Evolutionary conservation across 441 rosid species (phyloP), one percentile per base, ranked within the genome.

Genomic region (Cnidoscolus chayamansa): DNA sequence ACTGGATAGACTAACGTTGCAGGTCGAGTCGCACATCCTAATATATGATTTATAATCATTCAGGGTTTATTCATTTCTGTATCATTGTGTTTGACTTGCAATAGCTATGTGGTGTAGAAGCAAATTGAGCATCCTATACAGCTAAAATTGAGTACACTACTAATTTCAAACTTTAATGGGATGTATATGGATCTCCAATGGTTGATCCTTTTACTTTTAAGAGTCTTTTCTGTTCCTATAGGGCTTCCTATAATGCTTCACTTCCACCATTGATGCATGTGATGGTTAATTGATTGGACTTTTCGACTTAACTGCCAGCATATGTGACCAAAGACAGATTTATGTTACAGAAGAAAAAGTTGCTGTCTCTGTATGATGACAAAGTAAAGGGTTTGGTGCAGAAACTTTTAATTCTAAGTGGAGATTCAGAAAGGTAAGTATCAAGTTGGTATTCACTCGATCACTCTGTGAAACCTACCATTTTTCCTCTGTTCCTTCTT

Each of bases 371-470:
- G 64, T 94, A 82, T 47, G 77, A 86, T 65, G 93, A 84, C 40
- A 89, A 87, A 79, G 97, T 85, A 74, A 88, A 87, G 83, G 80
- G 43, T 71, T 82, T 94, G 84, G 84, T 92, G 84, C 80, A 87
- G 86, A 92, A 87, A 80, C 88, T 94, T 84, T 84, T 94, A 56
- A 15, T 72, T 70, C 77, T 90, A 62, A 91, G 85, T 78, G 97
- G 93, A 60, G 78, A 79, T 76, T 79, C 85, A 68, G 84, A 87
- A 66, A 89, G 89, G 98, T 92, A 48, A 31, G 77, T 70, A 5
- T 8, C 4, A 13, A 56, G 32, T 60, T 64, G 11, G 30, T 61
- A 20, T 48, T 37, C 40, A 6, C 31, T 50, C 17, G 10, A 50
- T 32, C 11, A 20, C 4, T 47, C 51, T 40, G 15, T 15, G 7